These are phyloP conservation scores for Ceriops tagal DNA, from an alignment of 345 rosid species.

Conservation along the genomic window DNA sequence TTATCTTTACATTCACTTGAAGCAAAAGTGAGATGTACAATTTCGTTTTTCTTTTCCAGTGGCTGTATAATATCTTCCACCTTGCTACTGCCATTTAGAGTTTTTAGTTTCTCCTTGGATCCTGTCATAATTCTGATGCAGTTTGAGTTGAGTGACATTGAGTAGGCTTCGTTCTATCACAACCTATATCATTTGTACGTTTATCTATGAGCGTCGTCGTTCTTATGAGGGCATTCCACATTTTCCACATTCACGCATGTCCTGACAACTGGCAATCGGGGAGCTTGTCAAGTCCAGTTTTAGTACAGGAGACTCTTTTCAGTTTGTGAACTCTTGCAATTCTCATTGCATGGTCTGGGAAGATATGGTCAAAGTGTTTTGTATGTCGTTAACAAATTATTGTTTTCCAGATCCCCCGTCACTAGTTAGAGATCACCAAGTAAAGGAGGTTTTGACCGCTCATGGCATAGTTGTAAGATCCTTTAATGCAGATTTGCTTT, in stretches of 20 bases:
- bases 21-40: neutral
- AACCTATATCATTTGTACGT: too few species aligned
- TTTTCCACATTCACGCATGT: too few species aligned
- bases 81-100: neutral
- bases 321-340: constrained; percentile 5
- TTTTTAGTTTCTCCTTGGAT: constrained; percentile 7
- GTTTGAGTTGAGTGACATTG: neutral
- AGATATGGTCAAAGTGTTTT: neutral
- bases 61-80: neutral
- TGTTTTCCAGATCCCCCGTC: constrained; percentile 81
- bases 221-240: too few species aligned
- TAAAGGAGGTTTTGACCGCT: constrained; percentile 67
- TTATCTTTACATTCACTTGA: too few species aligned
- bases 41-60: neutral
- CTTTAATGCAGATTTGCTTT: constrained; percentile 91
- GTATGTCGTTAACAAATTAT: constrained; percentile 16
- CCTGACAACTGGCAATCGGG: too few species aligned
- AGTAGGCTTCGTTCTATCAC: too few species aligned
- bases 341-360: neutral
- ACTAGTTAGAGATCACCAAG: constrained; percentile 89
- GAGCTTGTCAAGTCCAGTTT: neutral
- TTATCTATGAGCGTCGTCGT: too few species aligned
- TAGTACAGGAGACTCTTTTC: constrained; percentile 4
- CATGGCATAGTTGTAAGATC: constrained; percentile 75
- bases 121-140: neutral